Evolutionary conservation across 164 flowering plant species (phyloP), one percentile per base, ranked within the genome.

Genomic region (Vitis amurensis): DNA sequence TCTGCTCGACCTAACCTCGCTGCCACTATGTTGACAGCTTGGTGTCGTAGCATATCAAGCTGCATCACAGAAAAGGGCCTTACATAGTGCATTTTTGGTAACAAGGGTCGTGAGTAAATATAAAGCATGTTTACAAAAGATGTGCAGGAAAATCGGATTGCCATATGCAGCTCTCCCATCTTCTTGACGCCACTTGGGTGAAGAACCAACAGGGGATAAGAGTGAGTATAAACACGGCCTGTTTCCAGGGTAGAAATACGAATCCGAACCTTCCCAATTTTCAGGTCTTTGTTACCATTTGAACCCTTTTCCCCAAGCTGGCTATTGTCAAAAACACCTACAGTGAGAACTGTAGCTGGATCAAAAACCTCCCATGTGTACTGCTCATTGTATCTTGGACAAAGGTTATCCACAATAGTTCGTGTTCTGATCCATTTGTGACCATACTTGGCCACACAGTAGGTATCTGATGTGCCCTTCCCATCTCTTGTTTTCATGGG

Each of bases 321-420:
- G 67, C 86, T 71, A 74, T 91, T 94, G 81, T 94, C 98, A 59
- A 94, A 89, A 14, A 92, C 92, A 12, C 98, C 94, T 1, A 89
- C 71, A 0, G 93, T 93, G 3, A 93, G 85, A 67, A 93, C 96
- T 1, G 98, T 93, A 10, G 91, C 89, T 0, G 91, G 90, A 77
- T 91, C 96, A 67, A 85, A 93, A 12, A 93, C 98, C 73, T 93
- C 96, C 98, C 98, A 93, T 2, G 91, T 91, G 79, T 93, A 93
- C 70, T 91, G 98, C 79, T 93, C 98, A 61, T 93, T 93, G 81
- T 74, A 93, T 68, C 86, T 91, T 9, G 94, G 98, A 57, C 63
- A 52, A 57, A 88, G 70, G 69, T 81, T 89, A 78, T 85, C 85
- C 9, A 89, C 84, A 27, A 93, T 67, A 2, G 96, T 89, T 0